These are phyloP conservation scores for Apiotrichum porosum DNA, from an alignment of 1,284 basidiomycete genomes.

Conservation along the genomic window DNA sequence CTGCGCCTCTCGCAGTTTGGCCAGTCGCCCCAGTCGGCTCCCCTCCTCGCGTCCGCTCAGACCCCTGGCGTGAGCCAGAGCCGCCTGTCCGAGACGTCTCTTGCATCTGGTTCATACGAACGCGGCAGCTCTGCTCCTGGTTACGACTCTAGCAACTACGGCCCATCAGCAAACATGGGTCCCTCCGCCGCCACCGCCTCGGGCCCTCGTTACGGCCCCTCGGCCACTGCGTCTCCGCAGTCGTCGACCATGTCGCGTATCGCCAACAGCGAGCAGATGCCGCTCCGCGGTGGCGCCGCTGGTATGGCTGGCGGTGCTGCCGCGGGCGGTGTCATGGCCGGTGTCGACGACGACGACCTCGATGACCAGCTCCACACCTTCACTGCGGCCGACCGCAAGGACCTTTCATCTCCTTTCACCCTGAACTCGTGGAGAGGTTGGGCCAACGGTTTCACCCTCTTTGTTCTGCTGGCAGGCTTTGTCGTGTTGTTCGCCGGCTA, in stretches of 20 bases:
- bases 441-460: conserved; percentile 55
- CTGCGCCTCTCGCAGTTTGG: background rate
- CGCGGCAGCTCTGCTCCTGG: background rate
- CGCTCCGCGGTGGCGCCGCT: background rate
- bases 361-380: conserved; percentile 60
- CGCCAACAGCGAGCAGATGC: background rate
- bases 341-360: conserved; percentile 39
- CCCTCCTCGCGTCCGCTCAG: conserved; percentile 29
- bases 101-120: conserved; percentile 10
- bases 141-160: conserved; percentile 1
- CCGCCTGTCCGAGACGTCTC: conserved; percentile 33
- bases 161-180: background rate
- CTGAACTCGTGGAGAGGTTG: conserved; percentile 42
- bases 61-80: conserved; percentile 14
- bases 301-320: background rate
- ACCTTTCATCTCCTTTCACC: conserved; percentile 48
- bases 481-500: conserved; percentile 69
- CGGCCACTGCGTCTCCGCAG: background rate
- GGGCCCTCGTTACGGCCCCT: conserved; percentile 5
- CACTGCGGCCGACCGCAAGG: conserved; percentile 30
- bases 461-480: conserved; percentile 49
- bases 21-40: conserved; percentile 1
- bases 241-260: background rate
- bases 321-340: background rate
- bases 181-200: too few relatives aligned